These are phyloP conservation scores for Trichoderma erinaceum DNA, from an alignment of 495 filamentous ascomycete genomes.

Conservation along the genomic window DNA sequence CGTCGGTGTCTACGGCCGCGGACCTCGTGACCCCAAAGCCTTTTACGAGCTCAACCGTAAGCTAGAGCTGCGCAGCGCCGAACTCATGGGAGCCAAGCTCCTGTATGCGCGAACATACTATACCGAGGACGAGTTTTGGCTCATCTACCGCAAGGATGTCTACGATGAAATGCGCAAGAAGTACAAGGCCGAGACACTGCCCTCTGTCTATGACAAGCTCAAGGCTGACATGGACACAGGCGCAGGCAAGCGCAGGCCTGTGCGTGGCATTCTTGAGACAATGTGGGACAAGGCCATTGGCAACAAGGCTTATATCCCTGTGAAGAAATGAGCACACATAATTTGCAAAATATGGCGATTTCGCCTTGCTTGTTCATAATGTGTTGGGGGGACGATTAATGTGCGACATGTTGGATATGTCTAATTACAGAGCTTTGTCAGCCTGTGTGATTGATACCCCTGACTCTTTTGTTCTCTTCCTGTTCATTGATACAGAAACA, in stretches of 20 bases:
- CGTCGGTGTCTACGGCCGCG: constrained; percentile 44
- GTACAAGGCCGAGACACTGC: constrained; percentile 40
- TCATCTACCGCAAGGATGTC: constrained; percentile 38
- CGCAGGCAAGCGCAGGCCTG: constrained; percentile 28
- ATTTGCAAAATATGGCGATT: not conserved
- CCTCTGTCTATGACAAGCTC: constrained; percentile 50
- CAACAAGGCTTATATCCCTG: constrained; percentile 27
- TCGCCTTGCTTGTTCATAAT: not conserved
- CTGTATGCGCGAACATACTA: constrained; percentile 52
- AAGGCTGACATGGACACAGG: constrained; percentile 34
- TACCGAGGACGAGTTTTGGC: constrained; percentile 51
- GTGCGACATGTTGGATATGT: constrained; percentile 1
- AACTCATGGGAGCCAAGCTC: constrained; percentile 52
- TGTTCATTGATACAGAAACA: not conserved
- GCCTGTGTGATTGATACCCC: constrained; percentile 11
- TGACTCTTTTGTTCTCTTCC: not conserved
- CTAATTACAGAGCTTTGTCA: constrained; percentile 3
- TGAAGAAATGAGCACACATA: constrained; percentile 15
- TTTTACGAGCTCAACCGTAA: constrained; percentile 47
- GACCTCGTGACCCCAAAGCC: constrained; percentile 25
- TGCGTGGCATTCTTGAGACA: constrained; percentile 30
- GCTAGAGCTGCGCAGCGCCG: constrained; percentile 52
- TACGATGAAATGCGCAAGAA: constrained; percentile 43
- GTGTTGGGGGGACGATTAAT: not conserved
- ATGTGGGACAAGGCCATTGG: constrained; percentile 22